Base-by-base conservation (phyloP, 2,329 filamentous ascomycete species). In the Pseudogymnoascus sp. region DNA sequence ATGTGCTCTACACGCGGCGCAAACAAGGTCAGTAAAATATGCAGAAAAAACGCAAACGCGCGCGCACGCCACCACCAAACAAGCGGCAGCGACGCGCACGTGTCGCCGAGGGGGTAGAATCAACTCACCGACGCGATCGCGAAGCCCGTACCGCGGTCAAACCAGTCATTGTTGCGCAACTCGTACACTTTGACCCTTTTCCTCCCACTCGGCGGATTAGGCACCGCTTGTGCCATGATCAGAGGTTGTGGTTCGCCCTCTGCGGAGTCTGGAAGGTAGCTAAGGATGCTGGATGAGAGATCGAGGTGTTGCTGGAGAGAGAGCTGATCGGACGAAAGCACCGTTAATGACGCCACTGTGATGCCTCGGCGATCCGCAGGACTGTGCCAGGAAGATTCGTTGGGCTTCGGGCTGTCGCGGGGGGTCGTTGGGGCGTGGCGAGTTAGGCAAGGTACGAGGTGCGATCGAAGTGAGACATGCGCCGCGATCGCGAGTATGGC, bases 91-190 rank as follows among this genome's bases (percentile, higher is more conserved):
- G 25, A 59, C 40, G 45, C 60, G 60, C 52, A 40, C 37, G 27
- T 39, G 61, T 62, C 35, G 29, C 31, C 29, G 15, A 18, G 13
- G 42, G 55, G 13, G 31, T 8, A 61, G 27, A 48, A 59, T 59
- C 33, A 35, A 60, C 35, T 39, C 21, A 60, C 37, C 55, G 37
- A 60, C 58, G 92, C 92, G 64, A 86, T 90, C 75, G 94, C 97
- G 76, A 97, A 97, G 65, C 94, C 94, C 58, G 94, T 99, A 67
- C 94, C 94, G 72, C 93, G 84, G 78, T 99, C 94, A 74, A 93
- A 97, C 94, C 94, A 99, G 85, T 97, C 94, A 82, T 96, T 96
- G 78, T 96, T 92, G 75, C 90, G 91, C 71, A 99, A 84, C 80
- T 97, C 94, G 77, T 99, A 99, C 74, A 99, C 94, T 82, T 99